These are phyloP conservation scores for Stenogyne calaminthoides DNA, from an alignment of 305 asterid genomes.

Conservation along the genomic window DNA sequence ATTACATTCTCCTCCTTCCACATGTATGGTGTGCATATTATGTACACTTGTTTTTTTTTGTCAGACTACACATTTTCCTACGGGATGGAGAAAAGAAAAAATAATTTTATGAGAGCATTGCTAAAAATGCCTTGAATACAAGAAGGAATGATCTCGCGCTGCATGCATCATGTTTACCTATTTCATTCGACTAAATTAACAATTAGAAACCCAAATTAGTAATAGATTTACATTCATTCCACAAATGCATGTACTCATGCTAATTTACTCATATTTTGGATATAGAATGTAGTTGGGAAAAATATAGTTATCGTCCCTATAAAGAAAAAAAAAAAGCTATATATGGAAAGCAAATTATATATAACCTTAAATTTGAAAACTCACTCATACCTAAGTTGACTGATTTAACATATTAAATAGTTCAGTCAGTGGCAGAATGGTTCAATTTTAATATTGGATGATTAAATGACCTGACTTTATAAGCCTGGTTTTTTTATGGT, in stretches of 20 bases:
- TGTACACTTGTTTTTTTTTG: background rate
- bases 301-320: background rate
- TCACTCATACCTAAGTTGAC: background rate
- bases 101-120: background rate
- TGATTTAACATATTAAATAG: background rate
- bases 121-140: background rate
- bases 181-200: background rate
- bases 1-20: background rate
- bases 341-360: background rate
- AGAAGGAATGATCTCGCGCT: background rate
- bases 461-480: background rate
- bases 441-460: background rate
- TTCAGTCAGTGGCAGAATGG: constrained; percentile 15
- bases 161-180: background rate
- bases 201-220: background rate
- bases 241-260: background rate
- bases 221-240: background rate
- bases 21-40: background rate
- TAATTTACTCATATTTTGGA: background rate
- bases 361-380: background rate
- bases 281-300: background rate
- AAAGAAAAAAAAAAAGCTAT: background rate
- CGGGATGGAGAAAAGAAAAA: background rate
- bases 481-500: constrained; percentile 7
- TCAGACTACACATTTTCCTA: background rate